Conservation (phyloP, 257 asterid genomes). For the Paraleonurus japonicus region DNA sequence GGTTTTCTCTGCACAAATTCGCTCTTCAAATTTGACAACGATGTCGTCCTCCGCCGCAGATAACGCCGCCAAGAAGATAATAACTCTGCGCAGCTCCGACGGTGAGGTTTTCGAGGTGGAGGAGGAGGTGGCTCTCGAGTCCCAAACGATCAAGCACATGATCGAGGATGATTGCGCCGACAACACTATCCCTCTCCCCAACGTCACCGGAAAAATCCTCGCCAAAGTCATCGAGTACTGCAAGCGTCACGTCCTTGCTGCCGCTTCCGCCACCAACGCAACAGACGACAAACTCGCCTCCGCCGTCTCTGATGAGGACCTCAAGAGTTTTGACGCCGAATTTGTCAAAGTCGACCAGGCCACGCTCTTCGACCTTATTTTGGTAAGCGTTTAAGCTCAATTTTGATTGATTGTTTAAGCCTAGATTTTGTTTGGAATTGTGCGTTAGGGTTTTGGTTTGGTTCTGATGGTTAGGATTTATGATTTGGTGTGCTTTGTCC, state of each 20-base stretch:
- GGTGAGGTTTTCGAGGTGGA: conserved; percentile 51
- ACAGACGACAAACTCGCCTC: conserved; percentile 29
- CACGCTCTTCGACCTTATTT: conserved; percentile 57
- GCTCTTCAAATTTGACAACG: neutral
- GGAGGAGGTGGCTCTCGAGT: conserved; percentile 46
- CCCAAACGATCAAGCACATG: conserved; percentile 61
- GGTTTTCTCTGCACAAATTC: conserved; percentile 5
- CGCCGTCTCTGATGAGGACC: conserved; percentile 42
- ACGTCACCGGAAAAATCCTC: conserved; percentile 56
- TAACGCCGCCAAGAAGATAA: conserved; percentile 42
- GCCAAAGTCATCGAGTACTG: conserved; percentile 66
- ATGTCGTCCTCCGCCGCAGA: conserved; percentile 46
- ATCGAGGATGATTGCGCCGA: conserved; percentile 68
- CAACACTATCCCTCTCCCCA: conserved; percentile 57
- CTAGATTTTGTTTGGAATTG: neutral
- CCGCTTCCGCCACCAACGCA: conserved; percentile 32
- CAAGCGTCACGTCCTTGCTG: conserved; percentile 54
- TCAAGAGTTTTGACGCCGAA: conserved; percentile 50
- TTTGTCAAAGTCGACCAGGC: conserved; percentile 63
- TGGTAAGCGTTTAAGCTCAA: conserved; percentile 32
- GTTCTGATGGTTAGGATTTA: neutral
- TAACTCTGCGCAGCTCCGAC: conserved; percentile 52
- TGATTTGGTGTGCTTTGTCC: neutral
- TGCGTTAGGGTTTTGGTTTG: conserved; percentile 23
- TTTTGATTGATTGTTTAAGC: neutral